Conservation (phyloP, 805 yeast species). For the Ogataea paradorogensis region DNA sequence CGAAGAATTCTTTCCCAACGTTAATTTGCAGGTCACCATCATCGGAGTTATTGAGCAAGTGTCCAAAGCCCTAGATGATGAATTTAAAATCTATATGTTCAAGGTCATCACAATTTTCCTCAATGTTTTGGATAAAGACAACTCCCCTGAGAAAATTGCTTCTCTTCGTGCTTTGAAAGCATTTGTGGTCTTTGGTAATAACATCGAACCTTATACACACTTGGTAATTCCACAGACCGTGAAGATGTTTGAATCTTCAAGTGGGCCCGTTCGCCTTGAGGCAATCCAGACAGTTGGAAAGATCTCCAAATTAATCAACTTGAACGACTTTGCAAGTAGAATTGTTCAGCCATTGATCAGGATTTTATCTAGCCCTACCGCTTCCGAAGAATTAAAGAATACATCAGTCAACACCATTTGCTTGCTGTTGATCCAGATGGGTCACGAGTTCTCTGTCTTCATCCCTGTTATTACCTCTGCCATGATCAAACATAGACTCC, state of each 20-base stretch:
- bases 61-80: constrained; percentile 85
- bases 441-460: constrained; percentile 79
- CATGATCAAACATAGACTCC: constrained; percentile 58
- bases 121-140: constrained; percentile 72
- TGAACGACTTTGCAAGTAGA: constrained; percentile 86
- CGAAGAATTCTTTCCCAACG: constrained; percentile 66
- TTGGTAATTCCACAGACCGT: constrained; percentile 85
- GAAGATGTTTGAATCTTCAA: constrained; percentile 69
- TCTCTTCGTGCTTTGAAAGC: constrained; percentile 75
- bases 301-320: constrained; percentile 64
- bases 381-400: constrained; percentile 53
- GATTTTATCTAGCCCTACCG: constrained; percentile 41
- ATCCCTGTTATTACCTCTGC: constrained; percentile 77
- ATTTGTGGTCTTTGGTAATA: constrained; percentile 81
- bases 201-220: constrained; percentile 85
- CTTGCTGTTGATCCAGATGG: constrained; percentile 73
- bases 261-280: constrained; percentile 59
- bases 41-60: constrained; percentile 79
- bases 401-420: constrained; percentile 79
- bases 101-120: constrained; percentile 72
- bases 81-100: constrained; percentile 81
- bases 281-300: constrained; percentile 85
- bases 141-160: constrained; percentile 55
- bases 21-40: constrained; percentile 70
- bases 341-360: constrained; percentile 84